phyloP scores from a whole-genome alignment of 768 basidiomycete species.

The Cystofilobasidium bisporidii region DNA sequence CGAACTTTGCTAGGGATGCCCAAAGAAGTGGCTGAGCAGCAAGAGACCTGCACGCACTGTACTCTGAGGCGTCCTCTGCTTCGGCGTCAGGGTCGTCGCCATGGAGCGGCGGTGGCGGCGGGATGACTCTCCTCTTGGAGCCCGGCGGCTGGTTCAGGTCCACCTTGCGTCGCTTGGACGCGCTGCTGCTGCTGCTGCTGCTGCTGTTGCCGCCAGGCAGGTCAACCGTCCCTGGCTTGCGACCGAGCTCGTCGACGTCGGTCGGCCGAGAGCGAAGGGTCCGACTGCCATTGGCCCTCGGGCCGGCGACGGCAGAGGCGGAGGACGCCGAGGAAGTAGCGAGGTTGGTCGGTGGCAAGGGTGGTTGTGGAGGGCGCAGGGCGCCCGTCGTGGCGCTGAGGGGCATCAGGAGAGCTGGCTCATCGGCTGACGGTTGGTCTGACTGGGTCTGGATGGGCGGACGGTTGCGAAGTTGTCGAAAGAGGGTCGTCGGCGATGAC shows the following conservation, averaged over 20 bases:
- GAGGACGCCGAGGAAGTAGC: neutral
- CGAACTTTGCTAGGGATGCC: too few relatives aligned
- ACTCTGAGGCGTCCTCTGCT: neutral
- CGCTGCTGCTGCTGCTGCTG: neutral
- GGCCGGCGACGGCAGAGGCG: neutral
- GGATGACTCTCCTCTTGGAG: neutral
- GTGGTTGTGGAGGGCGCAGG: neutral
- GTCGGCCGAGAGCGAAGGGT: neutral
- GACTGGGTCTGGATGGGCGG: neutral
- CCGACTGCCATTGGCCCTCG: neutral
- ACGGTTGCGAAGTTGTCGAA: neutral
- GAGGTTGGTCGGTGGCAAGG: neutral
- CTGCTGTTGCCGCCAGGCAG: neutral
- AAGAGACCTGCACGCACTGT: neutral
- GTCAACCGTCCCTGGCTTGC: neutral
- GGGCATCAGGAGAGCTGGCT: neutral
- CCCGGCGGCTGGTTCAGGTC: neutral
- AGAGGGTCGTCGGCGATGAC: neutral
- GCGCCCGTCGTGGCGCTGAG: slow-evolving; percentile 5
- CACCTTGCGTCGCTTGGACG: neutral
- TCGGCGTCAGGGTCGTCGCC: neutral
- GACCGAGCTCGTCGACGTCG: slow-evolving; percentile 4
- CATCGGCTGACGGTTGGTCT: neutral
- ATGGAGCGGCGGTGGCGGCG: neutral
- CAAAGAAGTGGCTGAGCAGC: too few relatives aligned